These are phyloP conservation scores for Aureobasidium sp. DNA, from an alignment of 2,329 filamentous ascomycete species.

Conservation along the genomic window DNA sequence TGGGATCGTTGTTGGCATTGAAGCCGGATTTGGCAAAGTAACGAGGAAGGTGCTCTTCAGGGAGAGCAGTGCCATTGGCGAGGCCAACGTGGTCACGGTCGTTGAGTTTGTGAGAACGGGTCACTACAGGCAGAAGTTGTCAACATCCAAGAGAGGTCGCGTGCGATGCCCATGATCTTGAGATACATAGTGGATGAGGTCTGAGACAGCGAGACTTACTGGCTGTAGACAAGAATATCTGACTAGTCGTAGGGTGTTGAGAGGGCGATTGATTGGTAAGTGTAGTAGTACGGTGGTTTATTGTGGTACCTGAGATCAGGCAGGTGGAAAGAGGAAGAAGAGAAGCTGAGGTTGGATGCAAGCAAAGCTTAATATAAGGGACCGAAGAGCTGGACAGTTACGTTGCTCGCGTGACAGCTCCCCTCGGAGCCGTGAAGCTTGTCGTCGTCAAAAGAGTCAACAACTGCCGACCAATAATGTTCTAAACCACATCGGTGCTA, in stretches of 20 bases:
- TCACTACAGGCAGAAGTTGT: conserved; percentile 54
- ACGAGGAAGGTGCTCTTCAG: conserved; percentile 70
- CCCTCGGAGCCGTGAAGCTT: conserved; percentile 3
- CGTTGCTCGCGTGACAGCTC: conserved; percentile 8
- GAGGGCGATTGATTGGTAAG: background rate
- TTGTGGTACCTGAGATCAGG: background rate
- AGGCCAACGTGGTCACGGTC: conserved; percentile 81
- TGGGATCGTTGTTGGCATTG: conserved; percentile 65
- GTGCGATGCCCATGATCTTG: background rate
- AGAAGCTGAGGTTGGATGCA: conserved; percentile 7
- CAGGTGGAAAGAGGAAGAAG: background rate
- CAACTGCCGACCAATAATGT: background rate
- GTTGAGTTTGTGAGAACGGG: conserved; percentile 92
- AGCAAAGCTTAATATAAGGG: conserved; percentile 11
- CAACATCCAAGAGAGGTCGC: background rate
- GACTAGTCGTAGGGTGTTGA: background rate
- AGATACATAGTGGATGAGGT: background rate
- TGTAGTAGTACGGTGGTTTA: background rate
- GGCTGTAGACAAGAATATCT: background rate
- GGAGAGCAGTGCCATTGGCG: conserved; percentile 61
- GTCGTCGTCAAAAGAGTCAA: background rate
- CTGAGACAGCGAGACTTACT: background rate
- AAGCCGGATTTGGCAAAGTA: conserved; percentile 89
- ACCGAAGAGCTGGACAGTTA: conserved; percentile 3
- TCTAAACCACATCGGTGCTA: background rate